These are phyloP conservation scores for Agapanthus africanus DNA, from an alignment of 106 monocot genomes.

Conservation along the genomic window DNA sequence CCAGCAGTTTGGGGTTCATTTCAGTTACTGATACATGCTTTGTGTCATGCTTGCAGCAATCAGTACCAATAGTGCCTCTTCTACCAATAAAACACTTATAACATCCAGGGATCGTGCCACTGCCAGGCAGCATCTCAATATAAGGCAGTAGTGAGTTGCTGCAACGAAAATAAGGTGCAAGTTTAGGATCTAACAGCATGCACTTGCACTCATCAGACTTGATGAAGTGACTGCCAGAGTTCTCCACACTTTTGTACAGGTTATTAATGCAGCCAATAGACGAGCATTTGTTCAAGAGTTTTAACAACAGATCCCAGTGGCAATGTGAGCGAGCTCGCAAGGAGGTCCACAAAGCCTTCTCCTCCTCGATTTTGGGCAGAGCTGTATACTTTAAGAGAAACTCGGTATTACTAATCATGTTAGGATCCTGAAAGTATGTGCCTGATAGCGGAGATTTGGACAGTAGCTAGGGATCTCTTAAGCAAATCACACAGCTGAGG, in stretches of 20 bases:
- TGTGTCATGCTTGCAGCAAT: not conserved
- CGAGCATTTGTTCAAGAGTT: not conserved
- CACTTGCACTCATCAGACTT: too few species aligned
- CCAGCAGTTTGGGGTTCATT: not conserved
- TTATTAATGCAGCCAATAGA: not conserved
- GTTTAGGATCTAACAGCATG: not conserved
- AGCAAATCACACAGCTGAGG: too few species aligned
- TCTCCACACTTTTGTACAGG: conserved; percentile 4
- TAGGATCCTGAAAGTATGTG: too few species aligned
- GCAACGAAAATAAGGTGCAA: not conserved
- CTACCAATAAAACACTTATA: not conserved
- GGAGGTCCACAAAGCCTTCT: not conserved
- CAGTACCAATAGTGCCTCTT: not conserved
- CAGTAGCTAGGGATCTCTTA: too few species aligned
- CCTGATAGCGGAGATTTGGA: too few species aligned
- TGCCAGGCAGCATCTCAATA: not conserved
- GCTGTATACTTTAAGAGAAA: too few species aligned
- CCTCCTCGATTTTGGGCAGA: too few species aligned
- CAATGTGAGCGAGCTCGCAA: not conserved
- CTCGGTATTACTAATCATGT: too few species aligned
- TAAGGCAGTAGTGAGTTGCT: not conserved
- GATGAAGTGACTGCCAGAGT: not conserved
- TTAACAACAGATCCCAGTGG: conserved; percentile 3
- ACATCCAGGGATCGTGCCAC: not conserved
- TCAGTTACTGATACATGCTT: not conserved